Evolutionary conservation across 257 asterid genomes (phyloP).

Genomic region (Eucommia ulmoides): DNA sequence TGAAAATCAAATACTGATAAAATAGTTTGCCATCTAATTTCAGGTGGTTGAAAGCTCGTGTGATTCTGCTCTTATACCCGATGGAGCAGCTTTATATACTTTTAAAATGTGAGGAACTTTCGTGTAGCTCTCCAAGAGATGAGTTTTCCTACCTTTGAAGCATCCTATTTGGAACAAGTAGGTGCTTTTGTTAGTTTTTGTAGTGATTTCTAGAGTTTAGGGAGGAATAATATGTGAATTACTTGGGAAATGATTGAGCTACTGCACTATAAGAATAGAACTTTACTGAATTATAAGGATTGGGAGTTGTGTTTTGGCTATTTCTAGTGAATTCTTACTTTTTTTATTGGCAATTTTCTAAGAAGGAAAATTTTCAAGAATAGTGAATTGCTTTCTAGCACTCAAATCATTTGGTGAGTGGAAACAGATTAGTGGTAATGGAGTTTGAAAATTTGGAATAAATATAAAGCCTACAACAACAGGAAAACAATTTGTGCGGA

Average conservation of each 20-base stretch:
- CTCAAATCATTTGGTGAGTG: slow-evolving; percentile 77
- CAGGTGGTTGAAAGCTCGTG: slow-evolving; percentile 89
- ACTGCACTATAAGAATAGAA: no score
- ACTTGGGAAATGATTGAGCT: no score
- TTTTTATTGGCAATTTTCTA: slow-evolving; percentile 17
- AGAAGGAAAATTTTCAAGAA: slow-evolving; percentile 94
- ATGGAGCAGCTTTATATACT: slow-evolving; percentile 93
- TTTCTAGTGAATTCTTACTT: no score
- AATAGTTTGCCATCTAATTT: slow-evolving; percentile 12
- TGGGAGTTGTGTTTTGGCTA: no score
- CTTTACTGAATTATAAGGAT: no score
- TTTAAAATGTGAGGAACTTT: slow-evolving; percentile 89
- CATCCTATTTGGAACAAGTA: slow-evolving; percentile 95
- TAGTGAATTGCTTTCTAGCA: slow-evolving; percentile 81
- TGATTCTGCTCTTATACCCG: slow-evolving; percentile 60
- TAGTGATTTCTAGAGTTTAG: no score
- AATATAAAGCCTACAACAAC: slow-evolving; percentile 48
- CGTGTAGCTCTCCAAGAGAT: slow-evolving; percentile 79
- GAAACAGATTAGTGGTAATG: slow-evolving; percentile 72
- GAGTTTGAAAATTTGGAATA: slow-evolving; percentile 86
- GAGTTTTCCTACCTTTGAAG: slow-evolving; percentile 93
- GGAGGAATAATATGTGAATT: no score
- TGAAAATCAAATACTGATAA: no score
- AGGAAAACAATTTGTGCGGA: slow-evolving; percentile 70
- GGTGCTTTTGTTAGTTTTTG: slow-evolving; percentile 11